Base-by-base conservation (phyloP, 2,329 filamentous ascomycete species). In the Fusarium equiseti region DNA sequence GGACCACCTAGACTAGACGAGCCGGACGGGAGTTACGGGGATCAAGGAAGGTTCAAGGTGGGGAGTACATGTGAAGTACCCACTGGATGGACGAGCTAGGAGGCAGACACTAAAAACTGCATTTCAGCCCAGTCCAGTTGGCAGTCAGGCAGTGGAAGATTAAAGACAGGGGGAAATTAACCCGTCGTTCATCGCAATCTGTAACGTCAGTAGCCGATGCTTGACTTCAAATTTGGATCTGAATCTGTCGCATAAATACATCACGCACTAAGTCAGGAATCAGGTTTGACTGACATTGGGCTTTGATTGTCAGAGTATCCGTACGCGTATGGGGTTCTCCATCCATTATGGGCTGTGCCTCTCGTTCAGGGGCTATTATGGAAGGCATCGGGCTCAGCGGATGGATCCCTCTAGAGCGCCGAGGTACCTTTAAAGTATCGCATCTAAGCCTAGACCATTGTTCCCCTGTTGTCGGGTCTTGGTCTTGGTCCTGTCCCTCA, bases 11-110 rank as follows among this genome's bases (percentile, higher is more conserved):
- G 59, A 52, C 43, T 38, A 44, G 56, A 40, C 32, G 32, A 45
- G 52, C 52, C 42, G 66, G 66, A 56, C 51, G 62, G 62, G 65
- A 70, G 59, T 60, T 48, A 72, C 66, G 66, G 59, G 63, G 57
- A 22, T 48, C 42, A 44, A 44, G 20, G 15, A 24, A 44, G 9
- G 35, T 38, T 38, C 35, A n/a, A 38, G 35, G 35, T 38, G 48
- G 42, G 42, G 67, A 57, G 71, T 73, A 73, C 59, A 49, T 59
- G 10, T 12, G 16, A 59, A 44, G 56, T 73, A 73, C 66, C 63
- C 62, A 68, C 50, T 59, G 10, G 50, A 44, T 42, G 49, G 12
- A 22, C 27, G 43, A 24, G 27, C 45, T 45, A 45, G 27, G 27
- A 22, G 26, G 15, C n/a, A 22, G 24, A 35, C 50, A 29, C 63